Percentiles rank a stretch among this genome's conserved stretches.
Evolutionary conservation across 345 rosid genomes (phyloP).

Genomic region (Salix koriyanagi): DNA sequence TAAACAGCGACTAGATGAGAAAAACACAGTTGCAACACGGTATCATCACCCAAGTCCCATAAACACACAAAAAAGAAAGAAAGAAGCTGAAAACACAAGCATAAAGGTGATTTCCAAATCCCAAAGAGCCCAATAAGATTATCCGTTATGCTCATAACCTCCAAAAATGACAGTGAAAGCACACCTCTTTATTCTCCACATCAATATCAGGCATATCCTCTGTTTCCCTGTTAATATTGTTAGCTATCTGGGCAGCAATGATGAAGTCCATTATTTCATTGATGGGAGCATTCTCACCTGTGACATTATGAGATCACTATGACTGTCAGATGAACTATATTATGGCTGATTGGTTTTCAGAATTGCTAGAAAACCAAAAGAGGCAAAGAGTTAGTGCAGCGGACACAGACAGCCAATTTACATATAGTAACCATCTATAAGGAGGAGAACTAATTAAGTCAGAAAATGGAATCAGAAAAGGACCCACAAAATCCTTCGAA

Average conservation of each 20-base stretch:
- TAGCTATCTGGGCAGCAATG: conserved; percentile 72
- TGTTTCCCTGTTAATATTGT: conserved; percentile 42
- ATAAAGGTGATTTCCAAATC: no score
- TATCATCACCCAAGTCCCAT: no score
- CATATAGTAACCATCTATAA: not conserved
- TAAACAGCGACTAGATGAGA: no score
- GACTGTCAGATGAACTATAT: not conserved
- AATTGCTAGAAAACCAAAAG: not conserved
- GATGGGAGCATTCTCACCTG: conserved; percentile 57
- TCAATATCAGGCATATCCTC: conserved; percentile 26
- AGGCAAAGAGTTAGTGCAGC: not conserved
- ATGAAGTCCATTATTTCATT: conserved; percentile 80
- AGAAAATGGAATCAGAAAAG: no score
- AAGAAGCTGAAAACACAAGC: no score
- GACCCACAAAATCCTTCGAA: not conserved
- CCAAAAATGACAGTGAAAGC: not conserved
- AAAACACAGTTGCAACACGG: no score
- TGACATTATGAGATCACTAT: conserved; percentile 17
- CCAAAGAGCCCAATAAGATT: no score
- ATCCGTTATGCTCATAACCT: not conserved
- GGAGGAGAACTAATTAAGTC: not conserved
- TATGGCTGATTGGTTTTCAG: not conserved
- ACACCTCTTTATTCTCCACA: conserved; percentile 47
- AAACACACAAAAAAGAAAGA: no score
- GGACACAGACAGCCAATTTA: not conserved